These are phyloP conservation scores for Caloboletus firmus DNA, from an alignment of 1,284 basidiomycete species.

Conservation along the genomic window DNA sequence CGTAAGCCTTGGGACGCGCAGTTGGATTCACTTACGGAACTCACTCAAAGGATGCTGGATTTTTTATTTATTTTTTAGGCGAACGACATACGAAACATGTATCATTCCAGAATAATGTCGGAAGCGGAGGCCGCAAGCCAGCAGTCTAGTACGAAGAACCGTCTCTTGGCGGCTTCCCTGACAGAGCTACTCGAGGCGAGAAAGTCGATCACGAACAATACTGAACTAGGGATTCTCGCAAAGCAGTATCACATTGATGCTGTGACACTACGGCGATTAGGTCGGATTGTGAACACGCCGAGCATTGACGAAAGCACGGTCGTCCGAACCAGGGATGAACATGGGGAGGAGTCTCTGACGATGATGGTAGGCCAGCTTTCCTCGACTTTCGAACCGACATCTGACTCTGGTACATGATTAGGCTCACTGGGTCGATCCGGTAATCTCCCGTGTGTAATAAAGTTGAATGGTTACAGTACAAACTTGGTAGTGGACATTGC, in stretches of 20 bases:
- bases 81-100: slow-evolving; percentile 44
- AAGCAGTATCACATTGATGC: slow-evolving; percentile 59
- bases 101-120: slow-evolving; percentile 52
- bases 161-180: slow-evolving; percentile 58
- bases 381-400: too few relatives aligned
- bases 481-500: slow-evolving; percentile 3
- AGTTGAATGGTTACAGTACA: slow-evolving; percentile 10
- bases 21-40: not conserved
- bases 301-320: slow-evolving; percentile 57
- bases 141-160: slow-evolving; percentile 38
- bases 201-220: slow-evolving; percentile 46
- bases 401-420: slow-evolving; percentile 4
- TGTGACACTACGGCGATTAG: slow-evolving; percentile 54
- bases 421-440: slow-evolving; percentile 34
- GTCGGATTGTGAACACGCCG: slow-evolving; percentile 68
- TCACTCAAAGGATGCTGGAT: not conserved
- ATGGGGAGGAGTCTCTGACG: slow-evolving; percentile 60
- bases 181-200: slow-evolving; percentile 64
- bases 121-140: slow-evolving; percentile 52
- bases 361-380: slow-evolving; percentile 49
- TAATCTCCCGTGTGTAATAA: not conserved
- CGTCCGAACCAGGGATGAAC: slow-evolving; percentile 48
- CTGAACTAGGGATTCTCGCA: slow-evolving; percentile 47
- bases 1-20: slow-evolving; percentile 41
- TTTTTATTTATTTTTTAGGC: slow-evolving; percentile 15